Percentiles rank a stretch among this genome's conserved stretches.
Evolutionary conservation across 768 basidiomycete species (phyloP).

Genomic region (Boletus pseudo-olivaceus): DNA sequence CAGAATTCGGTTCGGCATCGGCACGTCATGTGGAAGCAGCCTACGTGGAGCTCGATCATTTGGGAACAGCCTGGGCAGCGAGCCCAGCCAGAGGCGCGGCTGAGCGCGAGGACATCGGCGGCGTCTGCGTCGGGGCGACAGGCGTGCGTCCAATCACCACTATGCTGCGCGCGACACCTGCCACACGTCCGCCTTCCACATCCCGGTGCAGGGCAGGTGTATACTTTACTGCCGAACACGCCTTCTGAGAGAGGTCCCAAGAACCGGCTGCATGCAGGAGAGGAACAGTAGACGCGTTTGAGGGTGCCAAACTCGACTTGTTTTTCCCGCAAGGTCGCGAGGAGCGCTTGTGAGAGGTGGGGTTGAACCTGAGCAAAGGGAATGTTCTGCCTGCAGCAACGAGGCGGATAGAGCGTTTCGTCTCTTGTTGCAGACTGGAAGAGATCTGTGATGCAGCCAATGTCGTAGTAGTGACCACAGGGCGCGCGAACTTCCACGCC

Average conservation of each 20-base stretch:
- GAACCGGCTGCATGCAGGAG: conserved; percentile 35
- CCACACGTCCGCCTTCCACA: conserved; percentile 26
- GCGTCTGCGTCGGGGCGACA: conserved; percentile 27
- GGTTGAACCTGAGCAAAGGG: conserved; percentile 21
- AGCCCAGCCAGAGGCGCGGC: conserved; percentile 31
- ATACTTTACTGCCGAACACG: conserved; percentile 21
- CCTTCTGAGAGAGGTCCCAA: conserved; percentile 31
- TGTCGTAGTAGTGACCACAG: conserved; percentile 37
- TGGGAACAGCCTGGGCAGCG: conserved; percentile 39
- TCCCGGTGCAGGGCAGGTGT: conserved; percentile 16
- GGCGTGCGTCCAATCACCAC: conserved; percentile 21
- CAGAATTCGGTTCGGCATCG: conserved; percentile 39
- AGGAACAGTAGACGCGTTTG: conserved; percentile 39
- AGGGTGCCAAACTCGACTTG: conserved; percentile 29
- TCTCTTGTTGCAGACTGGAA: conserved; percentile 35
- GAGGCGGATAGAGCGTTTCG: conserved; percentile 40
- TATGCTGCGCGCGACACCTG: conserved; percentile 23
- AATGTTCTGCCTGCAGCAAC: conserved; percentile 36
- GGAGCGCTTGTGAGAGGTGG: conserved; percentile 23
- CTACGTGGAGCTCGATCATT: conserved; percentile 36
- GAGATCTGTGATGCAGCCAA: conserved; percentile 32
- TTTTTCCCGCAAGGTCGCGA: conserved; percentile 25
- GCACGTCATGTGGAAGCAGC: conserved; percentile 43
- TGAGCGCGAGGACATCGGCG: conserved; percentile 26
- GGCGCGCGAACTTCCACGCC: conserved; percentile 26